A percentile compares a stretch with the other conserved stretches of the same genome.
phyloP scores from a whole-genome alignment of 495 filamentous ascomycete genomes.

The Talaromyces proteolyticus region DNA sequence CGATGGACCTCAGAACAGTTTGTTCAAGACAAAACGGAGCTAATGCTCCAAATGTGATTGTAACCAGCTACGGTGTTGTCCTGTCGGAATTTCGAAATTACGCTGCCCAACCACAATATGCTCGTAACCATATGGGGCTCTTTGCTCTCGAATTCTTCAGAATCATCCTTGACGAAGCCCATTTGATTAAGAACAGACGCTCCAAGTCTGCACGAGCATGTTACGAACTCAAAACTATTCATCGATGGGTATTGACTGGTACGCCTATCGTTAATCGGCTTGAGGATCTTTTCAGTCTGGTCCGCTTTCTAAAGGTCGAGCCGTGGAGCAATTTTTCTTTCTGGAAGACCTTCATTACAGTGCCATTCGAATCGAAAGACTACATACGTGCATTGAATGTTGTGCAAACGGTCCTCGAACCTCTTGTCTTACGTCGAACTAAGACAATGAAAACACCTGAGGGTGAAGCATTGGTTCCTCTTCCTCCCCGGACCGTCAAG shows the following conservation, averaged over 20 bases:
- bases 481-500: conserved; percentile 75
- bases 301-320: conserved; percentile 87
- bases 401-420: conserved; percentile 93
- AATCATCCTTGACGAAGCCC: conserved; percentile 91
- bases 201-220: conserved; percentile 90
- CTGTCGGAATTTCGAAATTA: conserved; percentile 83
- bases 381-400: conserved; percentile 91
- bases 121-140: conserved; percentile 62
- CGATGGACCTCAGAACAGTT: conserved; percentile 63
- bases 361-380: conserved; percentile 92
- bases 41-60: conserved; percentile 79
- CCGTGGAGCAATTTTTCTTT: conserved; percentile 98
- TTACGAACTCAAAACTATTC: conserved; percentile 76
- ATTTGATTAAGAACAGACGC: conserved; percentile 86
- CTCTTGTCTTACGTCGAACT: conserved; percentile 87
- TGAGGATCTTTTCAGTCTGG: conserved; percentile 94
- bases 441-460: conserved; percentile 98
- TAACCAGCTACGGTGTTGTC: conserved; percentile 93
- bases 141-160: conserved; percentile 93
- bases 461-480: conserved; percentile 75
- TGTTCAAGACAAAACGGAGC: conserved; percentile 69
- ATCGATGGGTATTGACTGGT: conserved; percentile 91
- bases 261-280: conserved; percentile 96
- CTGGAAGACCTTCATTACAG: conserved; percentile 98
- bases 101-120: conserved; percentile 42